Percentiles rank a stretch among this genome's conserved stretches.
phyloP scores from a whole-genome alignment of 352 stramenopile species.

The Pythium dissotocum region DNA sequence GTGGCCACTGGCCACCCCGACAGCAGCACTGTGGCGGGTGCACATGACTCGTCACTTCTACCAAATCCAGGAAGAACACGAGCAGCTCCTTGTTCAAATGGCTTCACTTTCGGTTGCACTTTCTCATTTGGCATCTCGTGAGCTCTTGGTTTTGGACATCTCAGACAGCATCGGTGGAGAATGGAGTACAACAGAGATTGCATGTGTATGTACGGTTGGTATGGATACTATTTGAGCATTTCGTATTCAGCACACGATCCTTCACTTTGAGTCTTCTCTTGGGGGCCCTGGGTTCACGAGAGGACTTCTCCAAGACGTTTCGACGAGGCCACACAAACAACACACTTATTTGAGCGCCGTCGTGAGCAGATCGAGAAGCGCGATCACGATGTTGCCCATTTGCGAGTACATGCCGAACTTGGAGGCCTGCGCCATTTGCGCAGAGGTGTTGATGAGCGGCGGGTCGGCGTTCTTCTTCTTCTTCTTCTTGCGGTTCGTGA shows the following conservation, averaged over 20 bases:
- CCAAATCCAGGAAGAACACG: not conserved
- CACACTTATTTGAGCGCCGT: slow-evolving; percentile 13
- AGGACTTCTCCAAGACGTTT: not conserved
- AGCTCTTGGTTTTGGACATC: no score
- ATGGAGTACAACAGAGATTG: not conserved
- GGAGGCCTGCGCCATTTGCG: slow-evolving; percentile 72
- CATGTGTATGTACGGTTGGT: not conserved
- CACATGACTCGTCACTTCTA: not conserved
- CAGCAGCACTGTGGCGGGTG: not conserved
- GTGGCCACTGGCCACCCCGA: not conserved
- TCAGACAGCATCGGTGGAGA: not conserved
- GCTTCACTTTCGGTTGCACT: not conserved
- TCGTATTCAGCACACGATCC: not conserved
- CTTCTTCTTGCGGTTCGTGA: slow-evolving; percentile 15
- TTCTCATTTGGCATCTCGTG: not conserved
- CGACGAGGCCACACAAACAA: not conserved
- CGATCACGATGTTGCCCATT: slow-evolving; percentile 79
- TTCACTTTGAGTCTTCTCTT: not conserved
- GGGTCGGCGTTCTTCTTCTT: slow-evolving; percentile 30
- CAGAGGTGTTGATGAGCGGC: slow-evolving; percentile 68
- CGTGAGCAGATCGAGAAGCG: slow-evolving; percentile 67
- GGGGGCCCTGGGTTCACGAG: not conserved
- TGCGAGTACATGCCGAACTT: slow-evolving; percentile 82
- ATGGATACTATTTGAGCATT: slow-evolving; percentile 9
- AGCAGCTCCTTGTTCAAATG: not conserved